Conservation (phyloP, 768 basidiomycete genomes). For the Nidula microcarpa region DNA sequence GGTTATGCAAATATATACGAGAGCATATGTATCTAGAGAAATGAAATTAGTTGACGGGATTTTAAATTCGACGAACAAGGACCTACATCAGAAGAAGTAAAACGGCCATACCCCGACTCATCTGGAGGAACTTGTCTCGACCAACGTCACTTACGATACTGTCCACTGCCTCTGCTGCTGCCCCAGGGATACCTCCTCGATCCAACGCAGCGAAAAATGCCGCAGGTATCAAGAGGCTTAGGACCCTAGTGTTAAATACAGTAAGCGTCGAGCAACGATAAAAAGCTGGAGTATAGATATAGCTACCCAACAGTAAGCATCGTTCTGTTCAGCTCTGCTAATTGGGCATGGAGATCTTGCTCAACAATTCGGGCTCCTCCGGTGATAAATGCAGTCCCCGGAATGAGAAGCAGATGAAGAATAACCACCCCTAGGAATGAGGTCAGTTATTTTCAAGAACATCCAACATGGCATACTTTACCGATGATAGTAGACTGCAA, state of each 20-base stretch:
- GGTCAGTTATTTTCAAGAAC: too few relatives aligned
- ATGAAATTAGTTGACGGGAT: neutral
- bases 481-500: slow-evolving; percentile 70
- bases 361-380: slow-evolving; percentile 67
- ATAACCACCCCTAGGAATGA: slow-evolving; percentile 54
- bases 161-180: slow-evolving; percentile 11
- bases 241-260: slow-evolving; percentile 37
- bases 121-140: slow-evolving; percentile 45
- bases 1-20: slow-evolving; percentile 67
- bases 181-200: slow-evolving; percentile 17
- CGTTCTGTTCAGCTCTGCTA: slow-evolving; percentile 65
- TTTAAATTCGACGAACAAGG: neutral
- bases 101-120: slow-evolving; percentile 66
- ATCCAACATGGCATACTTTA: slow-evolving; percentile 12
- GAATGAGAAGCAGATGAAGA: slow-evolving; percentile 70
- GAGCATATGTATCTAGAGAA: slow-evolving; percentile 58
- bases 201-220: slow-evolving; percentile 65
- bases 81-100: slow-evolving; percentile 59
- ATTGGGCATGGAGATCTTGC: slow-evolving; percentile 65
- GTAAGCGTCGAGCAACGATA: neutral
- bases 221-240: slow-evolving; percentile 61
- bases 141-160: slow-evolving; percentile 37
- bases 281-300: neutral
- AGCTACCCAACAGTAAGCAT: slow-evolving; percentile 66
- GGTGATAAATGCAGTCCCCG: slow-evolving; percentile 66